Base-by-base conservation (phyloP, 495 filamentous ascomycete species). In the Gamarada debralockiae region DNA sequence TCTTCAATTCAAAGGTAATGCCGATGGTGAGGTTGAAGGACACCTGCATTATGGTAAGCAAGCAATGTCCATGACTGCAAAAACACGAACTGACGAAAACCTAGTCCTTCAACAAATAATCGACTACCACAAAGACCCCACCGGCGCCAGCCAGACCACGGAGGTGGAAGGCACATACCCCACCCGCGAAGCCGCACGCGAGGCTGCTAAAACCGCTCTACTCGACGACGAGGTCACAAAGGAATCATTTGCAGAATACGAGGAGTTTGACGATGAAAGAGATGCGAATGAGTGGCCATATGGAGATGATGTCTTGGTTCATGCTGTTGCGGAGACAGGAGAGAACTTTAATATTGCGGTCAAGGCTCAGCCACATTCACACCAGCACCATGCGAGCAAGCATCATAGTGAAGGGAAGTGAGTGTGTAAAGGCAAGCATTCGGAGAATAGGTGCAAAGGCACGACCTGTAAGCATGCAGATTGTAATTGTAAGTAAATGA, bases 291-390 rank as follows among this genome's bases (percentile, higher is more conserved):
- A 61, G 27, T 75, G 71, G 72, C 72, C 71, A 25, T 75, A 70
- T 60, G 71, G 72, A 8, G 70, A 74, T 7, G 69, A 75, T 7
- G 66, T 70, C 3, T 40, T 70, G 0, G 69, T 73, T 17, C 71
- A 70, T 40, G 72, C 72, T 6, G 68, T 75, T 10, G 61, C 60
- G 1, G 48, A 65, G 27, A 71, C 63, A 22, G 72, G 72, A 1
- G 66, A 72, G 61, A 71, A 72, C 43, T 72, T 65, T 46, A 53
- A 59, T 10, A 63, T 75, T 17, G 52, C 58, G 0, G 67, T 75
- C 18, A 65, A 62, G 40, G 39, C 50, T 14, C 58, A 54, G 23
- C 58, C 58, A 36, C 53, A 60, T 38, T 18, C 25, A 7, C 53
- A 56, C 22, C 25, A 39, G 17, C 27, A 44, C 12, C 56, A 59